A percentile compares a stretch with the other conserved stretches of the same genome.
phyloP scores from a whole-genome alignment of 805 yeast species.

The Starmera quercuum region DNA sequence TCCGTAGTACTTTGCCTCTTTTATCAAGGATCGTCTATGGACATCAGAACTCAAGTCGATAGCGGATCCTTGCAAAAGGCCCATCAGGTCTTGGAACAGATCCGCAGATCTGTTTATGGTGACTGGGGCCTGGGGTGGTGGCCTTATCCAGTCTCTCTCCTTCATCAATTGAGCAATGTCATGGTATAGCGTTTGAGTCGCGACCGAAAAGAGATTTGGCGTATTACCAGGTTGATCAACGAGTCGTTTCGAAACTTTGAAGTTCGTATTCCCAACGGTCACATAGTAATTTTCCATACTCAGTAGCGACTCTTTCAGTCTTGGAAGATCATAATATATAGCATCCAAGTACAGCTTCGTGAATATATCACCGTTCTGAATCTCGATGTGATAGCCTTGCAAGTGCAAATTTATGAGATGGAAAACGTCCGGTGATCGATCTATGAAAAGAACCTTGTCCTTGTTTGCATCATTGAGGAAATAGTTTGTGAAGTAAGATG shows the following conservation, averaged over 20 bases:
- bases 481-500: conserved; percentile 77
- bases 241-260: conserved; percentile 50
- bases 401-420: conserved; percentile 60
- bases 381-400: conserved; percentile 68
- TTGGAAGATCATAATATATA: conserved; percentile 57
- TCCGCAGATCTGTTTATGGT: conserved; percentile 43
- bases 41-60: conserved; percentile 39
- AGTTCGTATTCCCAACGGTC: conserved; percentile 50
- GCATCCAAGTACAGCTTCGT: conserved; percentile 64
- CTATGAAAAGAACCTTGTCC: conserved; percentile 48
- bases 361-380: conserved; percentile 54
- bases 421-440: conserved; percentile 66
- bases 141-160: conserved; percentile 46
- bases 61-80: conserved; percentile 46
- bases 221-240: conserved; percentile 56
- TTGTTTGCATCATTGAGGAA: conserved; percentile 36
- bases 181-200: conserved; percentile 42
- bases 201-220: conserved; percentile 71
- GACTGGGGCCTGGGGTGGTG: conserved; percentile 66
- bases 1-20: conserved; percentile 73
- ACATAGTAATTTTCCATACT: conserved; percentile 49
- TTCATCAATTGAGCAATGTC: conserved; percentile 38
- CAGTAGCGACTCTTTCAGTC: conserved; percentile 39
- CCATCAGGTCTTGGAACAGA: conserved; percentile 48
- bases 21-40: conserved; percentile 49